phyloP scores from a whole-genome alignment of 2,329 filamentous ascomycete species.

The Coniochaeta hoffmannii region DNA sequence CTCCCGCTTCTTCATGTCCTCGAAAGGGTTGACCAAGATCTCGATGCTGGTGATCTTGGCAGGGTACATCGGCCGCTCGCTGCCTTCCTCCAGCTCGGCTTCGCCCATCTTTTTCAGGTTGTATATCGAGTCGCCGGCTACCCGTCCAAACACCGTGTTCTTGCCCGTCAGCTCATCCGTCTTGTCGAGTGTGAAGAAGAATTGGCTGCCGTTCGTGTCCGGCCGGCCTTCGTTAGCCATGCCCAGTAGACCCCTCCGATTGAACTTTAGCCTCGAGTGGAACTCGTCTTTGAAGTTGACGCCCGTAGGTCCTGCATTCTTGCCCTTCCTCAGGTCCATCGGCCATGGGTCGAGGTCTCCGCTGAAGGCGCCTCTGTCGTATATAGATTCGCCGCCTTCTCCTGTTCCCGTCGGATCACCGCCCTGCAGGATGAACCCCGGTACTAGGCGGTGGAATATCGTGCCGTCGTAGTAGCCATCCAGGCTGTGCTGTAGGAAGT shows the following conservation, averaged over 20 bases:
- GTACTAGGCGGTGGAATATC: slow-evolving; percentile 87
- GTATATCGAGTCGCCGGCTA: slow-evolving; percentile 92
- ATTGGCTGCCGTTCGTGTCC: slow-evolving; percentile 87
- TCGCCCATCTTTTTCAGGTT: slow-evolving; percentile 93
- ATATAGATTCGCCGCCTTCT: slow-evolving; percentile 85
- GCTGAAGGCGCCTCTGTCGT: slow-evolving; percentile 72
- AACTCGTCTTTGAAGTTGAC: slow-evolving; percentile 75
- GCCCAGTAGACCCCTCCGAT: slow-evolving; percentile 79
- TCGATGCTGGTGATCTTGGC: slow-evolving; percentile 69
- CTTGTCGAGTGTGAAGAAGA: slow-evolving; percentile 88
- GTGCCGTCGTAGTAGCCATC: slow-evolving; percentile 95
- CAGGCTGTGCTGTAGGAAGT: slow-evolving; percentile 90
- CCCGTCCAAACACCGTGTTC: slow-evolving; percentile 88
- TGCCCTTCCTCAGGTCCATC: slow-evolving; percentile 56
- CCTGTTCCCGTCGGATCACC: slow-evolving; percentile 92
- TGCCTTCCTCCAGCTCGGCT: slow-evolving; percentile 68
- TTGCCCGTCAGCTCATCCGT: slow-evolving; percentile 78
- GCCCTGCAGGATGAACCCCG: slow-evolving; percentile 88
- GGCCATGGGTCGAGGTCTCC: slow-evolving; percentile 66
- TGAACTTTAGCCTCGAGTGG: slow-evolving; percentile 88
- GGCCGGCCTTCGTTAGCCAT: slow-evolving; percentile 84
- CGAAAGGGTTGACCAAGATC: slow-evolving; percentile 74
- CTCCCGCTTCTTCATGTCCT: slow-evolving; percentile 67
- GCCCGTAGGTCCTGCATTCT: slow-evolving; percentile 51
- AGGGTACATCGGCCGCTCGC: slow-evolving; percentile 79